phyloP scores from a whole-genome alignment of 495 filamentous ascomycete genomes.

The Astrothelium subdiscretum region DNA sequence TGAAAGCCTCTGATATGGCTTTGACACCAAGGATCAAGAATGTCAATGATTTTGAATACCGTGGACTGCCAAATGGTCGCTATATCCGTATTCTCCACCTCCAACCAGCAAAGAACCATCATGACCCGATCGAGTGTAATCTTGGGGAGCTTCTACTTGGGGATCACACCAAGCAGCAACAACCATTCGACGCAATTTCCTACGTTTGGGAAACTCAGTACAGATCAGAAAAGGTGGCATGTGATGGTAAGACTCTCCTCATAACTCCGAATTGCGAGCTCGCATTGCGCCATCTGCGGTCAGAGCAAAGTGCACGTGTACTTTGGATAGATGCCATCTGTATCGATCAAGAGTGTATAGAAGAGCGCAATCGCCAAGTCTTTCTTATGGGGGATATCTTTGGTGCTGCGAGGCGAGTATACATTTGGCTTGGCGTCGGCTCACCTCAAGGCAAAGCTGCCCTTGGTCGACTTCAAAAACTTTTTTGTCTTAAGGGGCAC shows the following conservation, averaged over 20 bases:
- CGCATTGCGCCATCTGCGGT: not conserved
- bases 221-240: not conserved
- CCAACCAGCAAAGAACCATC: not conserved
- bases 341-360: constrained; percentile 3
- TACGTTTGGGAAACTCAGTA: constrained; percentile 4
- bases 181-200: not conserved
- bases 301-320: not conserved
- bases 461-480: not conserved
- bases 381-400: constrained; percentile 7
- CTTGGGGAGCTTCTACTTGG: not conserved
- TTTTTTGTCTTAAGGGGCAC: not conserved
- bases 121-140: not conserved
- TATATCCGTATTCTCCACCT: not conserved
- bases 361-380: constrained; percentile 3
- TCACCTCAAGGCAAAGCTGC: not conserved
- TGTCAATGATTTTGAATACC: not conserved
- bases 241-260: not conserved
- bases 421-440: constrained; percentile 6
- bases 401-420: not conserved
- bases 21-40: not conserved
- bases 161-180: not conserved
- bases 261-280: not conserved
- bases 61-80: not conserved
- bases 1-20: not conserved
- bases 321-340: constrained; percentile 11